phyloP scores from a whole-genome alignment of 1,284 basidiomycete genomes.

The Prillingera fragicola region DNA sequence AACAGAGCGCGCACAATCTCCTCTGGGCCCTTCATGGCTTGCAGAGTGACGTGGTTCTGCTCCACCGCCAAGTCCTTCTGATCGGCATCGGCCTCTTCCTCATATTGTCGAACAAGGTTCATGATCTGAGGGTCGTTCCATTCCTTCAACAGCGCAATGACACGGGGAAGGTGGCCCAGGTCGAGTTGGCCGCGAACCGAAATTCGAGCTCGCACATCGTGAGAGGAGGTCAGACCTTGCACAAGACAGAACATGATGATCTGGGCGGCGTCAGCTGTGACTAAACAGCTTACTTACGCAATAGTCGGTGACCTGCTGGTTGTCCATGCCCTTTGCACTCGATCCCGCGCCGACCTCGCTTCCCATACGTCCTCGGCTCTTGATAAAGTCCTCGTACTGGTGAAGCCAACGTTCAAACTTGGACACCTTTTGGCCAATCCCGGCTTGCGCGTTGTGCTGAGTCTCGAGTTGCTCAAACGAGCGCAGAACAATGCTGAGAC shows the following conservation, averaged over 20 bases:
- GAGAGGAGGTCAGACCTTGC: conserved; percentile 24
- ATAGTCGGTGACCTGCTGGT: conserved; percentile 30
- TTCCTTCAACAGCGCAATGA: conserved; percentile 65
- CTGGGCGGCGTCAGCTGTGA: conserved; percentile 14
- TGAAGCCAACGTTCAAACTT: conserved; percentile 88
- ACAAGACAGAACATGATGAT: conserved; percentile 31
- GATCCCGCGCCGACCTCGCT: conserved; percentile 90
- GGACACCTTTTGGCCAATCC: conserved; percentile 56
- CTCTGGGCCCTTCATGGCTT: conserved; percentile 71
- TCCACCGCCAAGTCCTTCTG: conserved; percentile 70
- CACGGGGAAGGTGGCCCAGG: conserved; percentile 68
- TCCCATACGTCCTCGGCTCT: conserved; percentile 89
- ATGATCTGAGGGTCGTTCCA: conserved; percentile 61
- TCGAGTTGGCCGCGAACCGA: conserved; percentile 68
- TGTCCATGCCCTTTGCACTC: conserved; percentile 57
- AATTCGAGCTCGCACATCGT: conserved; percentile 39
- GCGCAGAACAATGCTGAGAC: conserved; percentile 51
- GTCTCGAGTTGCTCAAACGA: conserved; percentile 49
- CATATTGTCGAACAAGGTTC: conserved; percentile 63
- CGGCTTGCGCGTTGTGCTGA: conserved; percentile 29
- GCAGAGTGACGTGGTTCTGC: conserved; percentile 69
- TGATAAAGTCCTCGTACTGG: conserved; percentile 68
- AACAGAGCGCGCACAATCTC: conserved; percentile 82
- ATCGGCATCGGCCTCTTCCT: conserved; percentile 68
- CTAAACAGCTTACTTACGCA: conserved; percentile 25